These are phyloP conservation scores for Cytospora chrysosperma DNA, from an alignment of 2,329 filamentous ascomycete species.

Conservation along the genomic window DNA sequence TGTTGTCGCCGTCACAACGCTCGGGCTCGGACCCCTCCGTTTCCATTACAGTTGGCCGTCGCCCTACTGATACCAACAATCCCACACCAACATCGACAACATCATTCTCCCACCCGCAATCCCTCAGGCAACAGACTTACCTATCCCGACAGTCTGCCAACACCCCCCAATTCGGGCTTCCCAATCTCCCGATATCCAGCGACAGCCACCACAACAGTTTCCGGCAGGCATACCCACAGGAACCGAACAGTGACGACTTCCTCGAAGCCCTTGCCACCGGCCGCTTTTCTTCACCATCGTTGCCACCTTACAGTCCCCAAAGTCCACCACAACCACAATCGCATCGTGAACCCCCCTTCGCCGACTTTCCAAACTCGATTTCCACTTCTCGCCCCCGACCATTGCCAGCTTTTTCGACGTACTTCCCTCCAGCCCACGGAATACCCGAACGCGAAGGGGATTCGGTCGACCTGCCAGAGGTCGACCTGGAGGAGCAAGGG, in stretches of 20 bases:
- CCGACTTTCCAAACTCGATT: neutral
- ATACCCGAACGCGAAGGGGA: neutral
- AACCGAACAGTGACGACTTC: conserved; percentile 27
- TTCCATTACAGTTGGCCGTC: neutral
- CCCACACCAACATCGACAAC: neutral
- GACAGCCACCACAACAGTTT: neutral
- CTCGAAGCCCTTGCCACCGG: conserved; percentile 27
- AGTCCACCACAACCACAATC: conserved; percentile 10
- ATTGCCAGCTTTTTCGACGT: neutral
- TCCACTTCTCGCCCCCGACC: neutral
- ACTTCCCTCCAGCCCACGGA: neutral
- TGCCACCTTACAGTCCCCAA: conserved; percentile 29
- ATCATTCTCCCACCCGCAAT: neutral
- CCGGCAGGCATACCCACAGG: neutral
- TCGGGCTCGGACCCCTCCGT: conserved; percentile 7
- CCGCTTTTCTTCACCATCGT: conserved; percentile 34
- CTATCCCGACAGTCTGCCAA: neutral
- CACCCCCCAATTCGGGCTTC: neutral
- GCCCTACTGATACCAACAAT: neutral
- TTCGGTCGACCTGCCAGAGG: neutral
- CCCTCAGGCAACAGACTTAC: neutral
- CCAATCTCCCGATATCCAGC: neutral
- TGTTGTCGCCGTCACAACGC: conserved; percentile 3
- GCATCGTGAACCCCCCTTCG: neutral
- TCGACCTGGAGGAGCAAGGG: neutral